A percentile compares a stretch with the other conserved stretches of the same genome.
Evolutionary conservation across 2,329 filamentous ascomycete genomes (phyloP).

Genomic region (Elsinoe perseae): DNA sequence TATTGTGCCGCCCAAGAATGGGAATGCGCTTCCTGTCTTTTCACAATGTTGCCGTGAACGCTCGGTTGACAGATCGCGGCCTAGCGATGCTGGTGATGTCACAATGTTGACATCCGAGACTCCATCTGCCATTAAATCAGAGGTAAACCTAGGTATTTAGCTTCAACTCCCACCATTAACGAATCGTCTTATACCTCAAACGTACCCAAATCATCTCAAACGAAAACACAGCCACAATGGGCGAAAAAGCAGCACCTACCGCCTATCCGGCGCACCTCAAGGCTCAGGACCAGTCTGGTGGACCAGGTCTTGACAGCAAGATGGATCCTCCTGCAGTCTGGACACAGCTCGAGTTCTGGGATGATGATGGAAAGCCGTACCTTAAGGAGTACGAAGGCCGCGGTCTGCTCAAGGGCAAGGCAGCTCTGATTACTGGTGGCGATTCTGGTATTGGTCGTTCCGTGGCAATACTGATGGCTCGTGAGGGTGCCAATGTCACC

Average conservation of each 20-base stretch:
- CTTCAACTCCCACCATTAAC: not conserved
- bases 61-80: too few relatives aligned
- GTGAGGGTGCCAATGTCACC: constrained; percentile 50
- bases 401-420: constrained; percentile 29
- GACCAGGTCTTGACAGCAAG: constrained; percentile 27
- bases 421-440: constrained; percentile 24
- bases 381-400: constrained; percentile 29
- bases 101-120: constrained; percentile 11
- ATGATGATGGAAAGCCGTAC: constrained; percentile 27
- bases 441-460: constrained; percentile 43
- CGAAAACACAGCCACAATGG: not conserved
- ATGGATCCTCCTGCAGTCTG: constrained; percentile 28
- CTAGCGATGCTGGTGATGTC: constrained; percentile 11
- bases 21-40: too few relatives aligned
- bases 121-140: not conserved
- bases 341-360: constrained; percentile 29
- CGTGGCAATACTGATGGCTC: constrained; percentile 49
- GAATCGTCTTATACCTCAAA: not conserved
- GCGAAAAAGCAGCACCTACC: constrained; percentile 19
- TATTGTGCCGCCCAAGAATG: too few relatives aligned
- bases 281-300: constrained; percentile 27
- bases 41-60: too few relatives aligned
- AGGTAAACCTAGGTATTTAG: not conserved
- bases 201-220: not conserved
- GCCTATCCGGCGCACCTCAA: constrained; percentile 25